phyloP scores from a whole-genome alignment of 225 moss, liverwort and hornwort genomes.

The Bryum argenteum region DNA sequence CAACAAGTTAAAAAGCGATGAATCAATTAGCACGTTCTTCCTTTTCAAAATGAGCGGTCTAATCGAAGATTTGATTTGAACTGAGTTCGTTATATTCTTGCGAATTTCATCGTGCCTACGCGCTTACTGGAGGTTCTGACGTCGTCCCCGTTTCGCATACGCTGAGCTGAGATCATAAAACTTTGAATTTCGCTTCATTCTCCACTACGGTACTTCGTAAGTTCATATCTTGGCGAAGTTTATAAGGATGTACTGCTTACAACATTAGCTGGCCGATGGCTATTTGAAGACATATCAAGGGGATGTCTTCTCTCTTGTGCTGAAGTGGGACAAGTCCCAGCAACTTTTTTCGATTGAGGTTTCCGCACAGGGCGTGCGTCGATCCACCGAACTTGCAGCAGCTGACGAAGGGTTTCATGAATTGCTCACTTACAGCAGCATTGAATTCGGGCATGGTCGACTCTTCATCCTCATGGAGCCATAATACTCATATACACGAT shows the following conservation, averaged over 20 bases:
- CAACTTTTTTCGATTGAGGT: not conserved
- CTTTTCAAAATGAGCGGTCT: not conserved
- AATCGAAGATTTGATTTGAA: not conserved
- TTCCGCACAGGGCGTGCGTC: not conserved
- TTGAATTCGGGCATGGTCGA: not conserved
- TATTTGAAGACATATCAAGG: too few species aligned
- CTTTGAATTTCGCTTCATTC: not conserved
- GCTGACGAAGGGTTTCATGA: not conserved
- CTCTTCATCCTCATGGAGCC: not conserved
- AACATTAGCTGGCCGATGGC: not conserved
- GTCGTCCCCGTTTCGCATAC: too few species aligned
- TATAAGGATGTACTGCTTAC: not conserved
- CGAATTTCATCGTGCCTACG: not conserved
- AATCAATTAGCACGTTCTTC: not conserved
- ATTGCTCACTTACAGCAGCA: not conserved
- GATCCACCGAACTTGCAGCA: not conserved
- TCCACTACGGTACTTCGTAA: not conserved
- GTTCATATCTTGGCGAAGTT: not conserved
- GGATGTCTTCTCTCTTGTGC: too few species aligned
- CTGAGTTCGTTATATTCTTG: not conserved
- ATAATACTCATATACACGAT: not conserved
- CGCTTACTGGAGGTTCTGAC: not conserved
- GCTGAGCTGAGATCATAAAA: too few species aligned
- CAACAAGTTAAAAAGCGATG: too few species aligned
- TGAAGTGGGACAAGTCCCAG: not conserved